A percentile compares a stretch with the other conserved stretches of the same genome.
These are phyloP conservation scores for Moesziomyces globuligerus DNA, from an alignment of 1,284 basidiomycete species.

Conservation along the genomic window DNA sequence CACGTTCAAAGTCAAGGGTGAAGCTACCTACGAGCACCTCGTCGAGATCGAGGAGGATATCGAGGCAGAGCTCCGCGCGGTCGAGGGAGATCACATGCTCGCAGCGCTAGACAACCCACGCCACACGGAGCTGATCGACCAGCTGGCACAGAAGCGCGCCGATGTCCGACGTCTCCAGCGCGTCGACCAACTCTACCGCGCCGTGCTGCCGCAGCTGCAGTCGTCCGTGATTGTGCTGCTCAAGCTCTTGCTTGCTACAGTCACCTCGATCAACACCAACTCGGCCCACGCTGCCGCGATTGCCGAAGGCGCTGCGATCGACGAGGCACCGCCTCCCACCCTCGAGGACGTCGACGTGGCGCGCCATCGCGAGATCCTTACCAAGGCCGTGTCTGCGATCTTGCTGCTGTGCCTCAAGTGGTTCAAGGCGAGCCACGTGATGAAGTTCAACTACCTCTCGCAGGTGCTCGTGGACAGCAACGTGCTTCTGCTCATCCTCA, in stretches of 20 bases:
- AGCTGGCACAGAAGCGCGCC: slow-evolving; percentile 53
- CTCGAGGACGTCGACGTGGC: slow-evolving; percentile 95
- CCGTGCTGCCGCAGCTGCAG: slow-evolving; percentile 60
- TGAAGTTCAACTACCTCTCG: slow-evolving; percentile 98
- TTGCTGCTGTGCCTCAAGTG: slow-evolving; percentile 90
- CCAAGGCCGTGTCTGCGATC: slow-evolving; percentile 95
- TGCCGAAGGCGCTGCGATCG: slow-evolving; percentile 55
- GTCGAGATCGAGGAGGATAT: slow-evolving; percentile 56
- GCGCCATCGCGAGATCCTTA: slow-evolving; percentile 95
- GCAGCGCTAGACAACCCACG: slow-evolving; percentile 59
- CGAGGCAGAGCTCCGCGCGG: slow-evolving; percentile 46
- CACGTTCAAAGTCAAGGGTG: slow-evolving; percentile 52
- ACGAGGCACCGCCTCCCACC: slow-evolving; percentile 76
- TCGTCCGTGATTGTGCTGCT: slow-evolving; percentile 65
- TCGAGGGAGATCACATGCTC: slow-evolving; percentile 57
- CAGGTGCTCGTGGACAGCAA: slow-evolving; percentile 95
- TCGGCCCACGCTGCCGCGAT: slow-evolving; percentile 61
- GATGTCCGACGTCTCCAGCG: slow-evolving; percentile 60
- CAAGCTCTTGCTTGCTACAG: slow-evolving; percentile 64
- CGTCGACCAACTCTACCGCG: slow-evolving; percentile 61
- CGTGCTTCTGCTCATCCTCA: slow-evolving; percentile 89
- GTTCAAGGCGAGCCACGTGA: slow-evolving; percentile 90
- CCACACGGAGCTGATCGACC: slow-evolving; percentile 38
- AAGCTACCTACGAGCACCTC: slow-evolving; percentile 58
- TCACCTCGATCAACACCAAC: slow-evolving; percentile 63